Base-by-base conservation (phyloP, 306 rosid genomes). In the Potentilla sterilis region DNA sequence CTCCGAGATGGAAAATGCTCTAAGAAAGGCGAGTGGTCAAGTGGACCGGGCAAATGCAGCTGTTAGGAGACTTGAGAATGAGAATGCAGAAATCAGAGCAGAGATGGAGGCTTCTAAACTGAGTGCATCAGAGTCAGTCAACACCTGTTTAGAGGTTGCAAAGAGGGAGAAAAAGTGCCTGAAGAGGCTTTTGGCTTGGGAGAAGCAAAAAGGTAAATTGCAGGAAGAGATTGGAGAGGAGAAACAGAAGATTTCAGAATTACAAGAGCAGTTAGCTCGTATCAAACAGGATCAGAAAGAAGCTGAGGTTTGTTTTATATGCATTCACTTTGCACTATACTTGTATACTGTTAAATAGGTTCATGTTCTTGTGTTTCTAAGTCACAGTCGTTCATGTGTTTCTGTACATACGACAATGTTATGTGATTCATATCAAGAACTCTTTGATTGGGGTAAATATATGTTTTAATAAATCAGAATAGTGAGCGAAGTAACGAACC, bases 51-150 rank as follows among this genome's bases (percentile, higher is more conserved):
- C 97, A 28, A 90, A 92, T 90, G 92, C 92, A 19, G 90, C 91
- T 59, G 98, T 92, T 80, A 91, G 92, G 65, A 83, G 89, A 49
- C 87, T 95, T 48, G 97, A 95, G 87, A 83, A 79, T 9, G 97
- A 95, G 86, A 90, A 95, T 85, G 98, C 98, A 24, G 97, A 92
- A 84, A 90, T 95, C 77, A 89, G 85, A 77, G 97, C 98, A 81
- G 99, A 95, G 88, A 92, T 90, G 97, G 97, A 92, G 90, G 99
- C 99, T 80, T 92, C 94, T 55, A 95, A 95, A 76, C 78, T 95
- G 86, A 95, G 99, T 85, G 97, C 99, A 19, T 88, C 96, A 61
- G 99, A 95, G 80, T 92, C 99, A 0, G 93, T 86, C 67, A 78
- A 80, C 10, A 81, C 97, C 77, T 89, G 97, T 85, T 86, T 89